Conservation (phyloP, 371 early-diverging fungal genomes). For the Zychaea mexicana region DNA sequence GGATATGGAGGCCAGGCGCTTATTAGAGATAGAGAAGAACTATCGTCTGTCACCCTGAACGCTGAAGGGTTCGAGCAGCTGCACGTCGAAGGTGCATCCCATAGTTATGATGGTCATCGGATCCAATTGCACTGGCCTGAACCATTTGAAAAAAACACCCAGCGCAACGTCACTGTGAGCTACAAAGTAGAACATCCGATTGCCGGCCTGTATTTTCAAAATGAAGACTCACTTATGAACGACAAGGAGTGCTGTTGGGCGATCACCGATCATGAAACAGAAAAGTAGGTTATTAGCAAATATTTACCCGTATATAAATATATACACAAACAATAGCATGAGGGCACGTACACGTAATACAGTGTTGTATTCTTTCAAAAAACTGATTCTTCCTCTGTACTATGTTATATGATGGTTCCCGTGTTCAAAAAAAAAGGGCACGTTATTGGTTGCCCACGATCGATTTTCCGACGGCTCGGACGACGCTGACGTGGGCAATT, state of each 20-base stretch:
- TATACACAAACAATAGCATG: background rate
- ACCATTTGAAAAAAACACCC: conserved; percentile 32
- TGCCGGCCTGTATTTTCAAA: conserved; percentile 35
- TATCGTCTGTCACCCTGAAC: conserved; percentile 27
- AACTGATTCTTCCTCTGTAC: too few species aligned
- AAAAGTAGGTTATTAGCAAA: conserved; percentile 37
- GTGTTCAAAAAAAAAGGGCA: conserved; percentile 25
- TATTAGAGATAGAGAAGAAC: conserved; percentile 8
- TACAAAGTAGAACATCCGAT: conserved; percentile 48
- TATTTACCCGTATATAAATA: too few species aligned
- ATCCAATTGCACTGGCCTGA: conserved; percentile 37
- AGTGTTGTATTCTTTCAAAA: too few species aligned
- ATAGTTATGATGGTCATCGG: conserved; percentile 44
- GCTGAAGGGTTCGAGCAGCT: conserved; percentile 41
- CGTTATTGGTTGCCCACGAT: conserved; percentile 67
- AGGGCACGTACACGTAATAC: too few species aligned
- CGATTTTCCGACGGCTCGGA: conserved; percentile 58
- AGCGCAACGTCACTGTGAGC: conserved; percentile 37
- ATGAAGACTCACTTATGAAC: conserved; percentile 11
- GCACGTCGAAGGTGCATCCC: conserved; percentile 25
- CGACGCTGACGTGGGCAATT: conserved; percentile 48
- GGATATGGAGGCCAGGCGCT: conserved; percentile 18
- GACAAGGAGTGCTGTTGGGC: conserved; percentile 13
- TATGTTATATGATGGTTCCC: too few species aligned
- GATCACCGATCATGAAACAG: conserved; percentile 43